Evolutionary conservation across 179 eudicot genomes (phyloP), one percentile per base, ranked within the genome.

Genomic region (Drosera spatulata): DNA sequence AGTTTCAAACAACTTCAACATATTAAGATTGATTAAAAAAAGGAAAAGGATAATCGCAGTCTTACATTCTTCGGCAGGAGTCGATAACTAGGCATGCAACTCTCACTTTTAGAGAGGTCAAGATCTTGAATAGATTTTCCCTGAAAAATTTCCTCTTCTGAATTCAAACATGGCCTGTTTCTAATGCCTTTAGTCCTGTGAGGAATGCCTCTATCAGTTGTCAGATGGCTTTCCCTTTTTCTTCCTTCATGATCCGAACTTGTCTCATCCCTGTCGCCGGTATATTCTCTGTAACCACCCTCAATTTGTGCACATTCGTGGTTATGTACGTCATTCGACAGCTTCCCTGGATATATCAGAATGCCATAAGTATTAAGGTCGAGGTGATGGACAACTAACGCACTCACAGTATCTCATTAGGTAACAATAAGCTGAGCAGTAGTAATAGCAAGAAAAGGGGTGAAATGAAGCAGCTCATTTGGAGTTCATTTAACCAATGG

Each of bases 111-210:
- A 53, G 95, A 84, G 52, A 91, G 97, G 74, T 91, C 96, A 55
- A 91, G 93, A 68, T 91, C 97, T 67, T 81, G 85, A 55, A 91
- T 87, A 57, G 97, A 85, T 74, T 90, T 90, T 57, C 87, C 93
- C 64, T 83, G 68, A 63, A 84, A 84, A 61, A 86, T 87, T 53
- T 80, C 85, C 69, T 87, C 85, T 47, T 14, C 67, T 3, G 73
- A 67, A 66, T 71, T 65, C 54, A 67, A 64, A 56, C 73, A 73
- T 62, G 68, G 55, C 41, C 78, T 70, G 33, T 70, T 70, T 51
- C 72, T 69, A 50, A 75, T 71, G 63, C 70, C 79, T 67, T 74
- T 74, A 59, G 56, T 70, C 51, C 70, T 75, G 47, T 71, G 59
- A 39, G 57, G 44, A 66, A 39, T 50, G 66, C 47, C 55, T 61